Conservation (phyloP, 371 early-diverging fungal genomes). For the Coemansia sp. region DNA sequence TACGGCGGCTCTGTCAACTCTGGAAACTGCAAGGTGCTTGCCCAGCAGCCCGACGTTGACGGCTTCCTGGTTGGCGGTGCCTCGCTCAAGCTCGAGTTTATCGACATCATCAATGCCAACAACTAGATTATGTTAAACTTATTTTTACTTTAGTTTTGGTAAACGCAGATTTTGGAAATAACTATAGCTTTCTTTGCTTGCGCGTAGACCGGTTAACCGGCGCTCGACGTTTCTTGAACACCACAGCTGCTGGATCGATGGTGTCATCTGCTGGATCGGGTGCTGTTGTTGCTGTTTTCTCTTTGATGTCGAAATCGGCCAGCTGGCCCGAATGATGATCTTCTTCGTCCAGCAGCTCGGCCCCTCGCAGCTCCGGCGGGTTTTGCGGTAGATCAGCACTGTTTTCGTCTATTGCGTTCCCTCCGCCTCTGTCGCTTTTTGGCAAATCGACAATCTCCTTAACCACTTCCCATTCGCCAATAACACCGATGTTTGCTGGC, state of each 20-base stretch:
- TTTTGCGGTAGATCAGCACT: not conserved
- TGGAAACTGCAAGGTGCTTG: constrained; percentile 74
- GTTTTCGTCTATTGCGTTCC: not conserved
- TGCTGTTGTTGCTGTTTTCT: constrained; percentile 7
- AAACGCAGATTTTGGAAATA: not conserved
- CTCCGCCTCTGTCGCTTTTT: not conserved
- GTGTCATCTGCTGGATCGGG: not conserved
- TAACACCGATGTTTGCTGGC: constrained; percentile 27
- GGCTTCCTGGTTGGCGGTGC: constrained; percentile 99
- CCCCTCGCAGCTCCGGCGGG: constrained; percentile 9
- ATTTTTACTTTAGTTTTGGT: constrained; percentile 5
- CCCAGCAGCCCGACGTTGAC: constrained; percentile 85
- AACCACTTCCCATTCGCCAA: constrained; percentile 42
- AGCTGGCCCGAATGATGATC: constrained; percentile 3
- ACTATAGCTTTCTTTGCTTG: constrained; percentile 17
- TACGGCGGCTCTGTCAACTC: constrained; percentile 98
- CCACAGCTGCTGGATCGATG: not conserved
- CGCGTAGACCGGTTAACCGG: constrained; percentile 24
- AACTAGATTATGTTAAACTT: constrained; percentile 8
- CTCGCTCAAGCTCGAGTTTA: constrained; percentile 88
- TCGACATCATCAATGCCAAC: constrained; percentile 66
- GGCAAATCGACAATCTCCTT: constrained; percentile 6
- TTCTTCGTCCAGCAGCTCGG: constrained; percentile 18
- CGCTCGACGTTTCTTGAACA: constrained; percentile 42
- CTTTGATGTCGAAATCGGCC: constrained; percentile 27